Percentiles rank a stretch among this genome's conserved stretches.
Evolutionary conservation across 2,329 filamentous ascomycete species (phyloP).

Genomic region (Colletotrichum cereale): DNA sequence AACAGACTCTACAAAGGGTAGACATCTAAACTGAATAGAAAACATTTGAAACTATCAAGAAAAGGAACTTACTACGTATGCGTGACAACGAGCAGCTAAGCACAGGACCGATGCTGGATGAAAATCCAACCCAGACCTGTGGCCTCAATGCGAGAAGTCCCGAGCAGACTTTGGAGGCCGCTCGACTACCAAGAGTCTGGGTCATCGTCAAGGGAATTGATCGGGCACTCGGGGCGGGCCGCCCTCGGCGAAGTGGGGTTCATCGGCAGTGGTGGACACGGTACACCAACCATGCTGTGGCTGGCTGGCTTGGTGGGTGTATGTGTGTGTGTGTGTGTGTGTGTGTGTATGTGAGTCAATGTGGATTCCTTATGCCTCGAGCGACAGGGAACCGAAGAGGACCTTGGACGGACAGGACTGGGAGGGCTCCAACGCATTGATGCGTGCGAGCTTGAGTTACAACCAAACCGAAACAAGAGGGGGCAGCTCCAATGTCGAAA

Average conservation of each 20-base stretch:
- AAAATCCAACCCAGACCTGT: too few relatives aligned
- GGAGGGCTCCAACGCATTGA: not conserved
- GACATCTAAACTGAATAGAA: conserved; percentile 31
- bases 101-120: too few relatives aligned
- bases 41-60: not conserved
- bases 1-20: conserved; percentile 16
- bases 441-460: not conserved
- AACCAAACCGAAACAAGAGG: not conserved
- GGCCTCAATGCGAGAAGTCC: not conserved
- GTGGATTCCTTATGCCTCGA: not conserved
- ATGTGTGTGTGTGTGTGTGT: too few relatives aligned
- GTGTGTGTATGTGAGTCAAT: not conserved
- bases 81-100: too few relatives aligned
- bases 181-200: not conserved
- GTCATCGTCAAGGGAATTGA: not conserved
- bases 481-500: not conserved
- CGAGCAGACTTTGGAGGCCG: not conserved
- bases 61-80: not conserved
- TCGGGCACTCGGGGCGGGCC: conserved; percentile 17
- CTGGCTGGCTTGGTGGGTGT: too few relatives aligned
- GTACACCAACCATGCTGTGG: too few relatives aligned
- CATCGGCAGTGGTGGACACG: too few relatives aligned
- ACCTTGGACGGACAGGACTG: conserved; percentile 9
- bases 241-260: conserved; percentile 16
- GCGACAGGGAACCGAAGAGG: conserved; percentile 9